phyloP scores from a whole-genome alignment of 805 yeast genomes.

The Clavispora santaluciae region DNA sequence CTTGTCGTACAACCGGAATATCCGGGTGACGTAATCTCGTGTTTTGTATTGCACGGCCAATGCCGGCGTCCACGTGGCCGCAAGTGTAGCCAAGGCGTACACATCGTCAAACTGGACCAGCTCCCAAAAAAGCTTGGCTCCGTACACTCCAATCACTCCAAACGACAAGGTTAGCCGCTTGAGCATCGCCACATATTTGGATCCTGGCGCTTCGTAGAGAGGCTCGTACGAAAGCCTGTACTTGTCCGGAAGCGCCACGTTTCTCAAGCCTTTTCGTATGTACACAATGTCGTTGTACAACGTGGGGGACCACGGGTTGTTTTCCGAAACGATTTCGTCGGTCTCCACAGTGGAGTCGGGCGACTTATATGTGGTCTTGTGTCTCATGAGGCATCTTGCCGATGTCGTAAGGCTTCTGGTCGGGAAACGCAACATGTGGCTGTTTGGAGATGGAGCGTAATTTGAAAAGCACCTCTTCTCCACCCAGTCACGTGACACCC shows the following conservation, averaged over 20 bases:
- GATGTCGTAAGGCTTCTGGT: slow-evolving; percentile 6
- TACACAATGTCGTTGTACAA: slow-evolving; percentile 39
- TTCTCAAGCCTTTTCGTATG: slow-evolving; percentile 32
- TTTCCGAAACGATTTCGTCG: slow-evolving; percentile 36
- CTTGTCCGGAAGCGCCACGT: slow-evolving; percentile 46
- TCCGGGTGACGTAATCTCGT: slow-evolving; percentile 63
- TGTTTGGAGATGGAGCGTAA: not conserved
- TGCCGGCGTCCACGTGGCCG: slow-evolving; percentile 54
- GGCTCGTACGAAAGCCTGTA: slow-evolving; percentile 57
- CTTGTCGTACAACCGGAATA: slow-evolving; percentile 64
- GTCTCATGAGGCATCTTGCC: slow-evolving; percentile 8
- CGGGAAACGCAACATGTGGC: not conserved
- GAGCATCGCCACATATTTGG: slow-evolving; percentile 56
- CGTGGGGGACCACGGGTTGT: slow-evolving; percentile 45
- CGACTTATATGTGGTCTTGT: slow-evolving; percentile 17
- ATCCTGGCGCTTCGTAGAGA: slow-evolving; percentile 59
- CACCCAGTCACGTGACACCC: not conserved
- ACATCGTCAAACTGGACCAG: slow-evolving; percentile 51
- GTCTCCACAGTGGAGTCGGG: slow-evolving; percentile 35
- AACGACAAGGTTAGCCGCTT: slow-evolving; percentile 61
- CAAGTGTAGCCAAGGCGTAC: slow-evolving; percentile 40
- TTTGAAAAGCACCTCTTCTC: not conserved
- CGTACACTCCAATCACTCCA: slow-evolving; percentile 54
- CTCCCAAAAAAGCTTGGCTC: slow-evolving; percentile 54
- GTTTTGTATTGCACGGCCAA: slow-evolving; percentile 47